Evolutionary conservation across 192 early-diverging fungal genomes (phyloP).

Genomic region (Funneliformis mosseae): DNA sequence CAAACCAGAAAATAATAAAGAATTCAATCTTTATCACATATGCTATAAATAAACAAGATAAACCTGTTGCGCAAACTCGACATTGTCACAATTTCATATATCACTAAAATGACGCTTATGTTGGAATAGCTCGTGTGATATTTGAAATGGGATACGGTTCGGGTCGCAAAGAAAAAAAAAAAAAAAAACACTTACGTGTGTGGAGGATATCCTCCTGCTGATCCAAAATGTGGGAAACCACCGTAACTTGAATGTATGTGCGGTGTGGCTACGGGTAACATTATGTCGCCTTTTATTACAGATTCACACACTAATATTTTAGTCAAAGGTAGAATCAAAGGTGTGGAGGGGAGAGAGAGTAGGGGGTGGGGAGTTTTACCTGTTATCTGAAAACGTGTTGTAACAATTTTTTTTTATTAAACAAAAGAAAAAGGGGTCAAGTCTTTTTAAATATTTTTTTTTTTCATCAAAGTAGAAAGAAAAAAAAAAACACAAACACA

Average conservation of each 20-base stretch:
- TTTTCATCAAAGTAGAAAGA: too few species aligned
- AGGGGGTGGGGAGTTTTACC: too few species aligned
- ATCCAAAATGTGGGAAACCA: conserved; percentile 16
- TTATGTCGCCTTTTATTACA: background rate
- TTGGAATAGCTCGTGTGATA: background rate
- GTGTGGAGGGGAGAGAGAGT: too few species aligned
- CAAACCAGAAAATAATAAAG: background rate
- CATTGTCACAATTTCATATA: background rate
- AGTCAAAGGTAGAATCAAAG: background rate
- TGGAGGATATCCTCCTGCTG: background rate
- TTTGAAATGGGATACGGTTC: background rate
- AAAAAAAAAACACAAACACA: background rate
- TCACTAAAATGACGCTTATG: too few species aligned
- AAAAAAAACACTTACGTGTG: conserved; percentile 14
- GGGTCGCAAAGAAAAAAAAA: background rate
- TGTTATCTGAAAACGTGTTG: too few species aligned
- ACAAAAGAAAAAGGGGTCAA: too few species aligned
- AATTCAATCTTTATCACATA: background rate
- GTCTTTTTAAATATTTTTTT: too few species aligned
- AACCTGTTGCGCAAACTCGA: background rate
- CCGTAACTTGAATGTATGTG: conserved; percentile 27
- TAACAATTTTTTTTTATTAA: too few species aligned
- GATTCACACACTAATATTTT: background rate
- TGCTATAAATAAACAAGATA: background rate
- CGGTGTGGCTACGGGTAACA: conserved; percentile 15